Conservation (phyloP, 208 protist genomes). For the Trypanosoma lewisi region DNA sequence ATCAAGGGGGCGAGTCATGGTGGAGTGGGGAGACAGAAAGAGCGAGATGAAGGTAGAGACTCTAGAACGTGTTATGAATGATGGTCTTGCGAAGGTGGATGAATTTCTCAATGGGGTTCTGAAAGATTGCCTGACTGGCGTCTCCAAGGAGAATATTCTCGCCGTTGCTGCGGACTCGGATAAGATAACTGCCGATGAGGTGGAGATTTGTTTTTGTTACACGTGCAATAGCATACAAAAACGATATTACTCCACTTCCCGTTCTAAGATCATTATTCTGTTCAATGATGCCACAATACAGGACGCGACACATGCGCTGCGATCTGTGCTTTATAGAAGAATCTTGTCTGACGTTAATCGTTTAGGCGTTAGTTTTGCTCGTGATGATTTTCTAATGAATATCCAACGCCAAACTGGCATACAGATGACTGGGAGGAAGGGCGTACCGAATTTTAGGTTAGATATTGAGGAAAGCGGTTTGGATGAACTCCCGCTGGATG, state of each 20-base stretch:
- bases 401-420: neutral
- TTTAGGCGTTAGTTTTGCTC: constrained; percentile 56
- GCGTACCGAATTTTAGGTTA: constrained; percentile 50
- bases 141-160: constrained; percentile 27
- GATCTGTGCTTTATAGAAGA: constrained; percentile 36
- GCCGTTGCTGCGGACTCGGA: constrained; percentile 24
- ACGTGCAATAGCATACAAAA: constrained; percentile 1
- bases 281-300: constrained; percentile 53
- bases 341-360: constrained; percentile 56
- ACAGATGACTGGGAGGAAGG: neutral
- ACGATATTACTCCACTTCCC: neutral
- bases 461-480: constrained; percentile 58
- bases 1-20: constrained; percentile 33
- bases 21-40: constrained; percentile 42
- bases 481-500: constrained; percentile 43
- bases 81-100: constrained; percentile 10
- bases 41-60: constrained; percentile 2
- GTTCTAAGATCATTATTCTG: constrained; percentile 24
- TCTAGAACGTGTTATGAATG: constrained; percentile 13
- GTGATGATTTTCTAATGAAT: constrained; percentile 47
- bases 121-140: constrained; percentile 15
- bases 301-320: constrained; percentile 35
- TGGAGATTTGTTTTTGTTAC: constrained; percentile 31
- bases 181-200: neutral
- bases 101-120: constrained; percentile 12